Evolutionary conservation across 176 grass and related monocot genomes (phyloP).

Genomic region (Pontederia crassipes): DNA sequence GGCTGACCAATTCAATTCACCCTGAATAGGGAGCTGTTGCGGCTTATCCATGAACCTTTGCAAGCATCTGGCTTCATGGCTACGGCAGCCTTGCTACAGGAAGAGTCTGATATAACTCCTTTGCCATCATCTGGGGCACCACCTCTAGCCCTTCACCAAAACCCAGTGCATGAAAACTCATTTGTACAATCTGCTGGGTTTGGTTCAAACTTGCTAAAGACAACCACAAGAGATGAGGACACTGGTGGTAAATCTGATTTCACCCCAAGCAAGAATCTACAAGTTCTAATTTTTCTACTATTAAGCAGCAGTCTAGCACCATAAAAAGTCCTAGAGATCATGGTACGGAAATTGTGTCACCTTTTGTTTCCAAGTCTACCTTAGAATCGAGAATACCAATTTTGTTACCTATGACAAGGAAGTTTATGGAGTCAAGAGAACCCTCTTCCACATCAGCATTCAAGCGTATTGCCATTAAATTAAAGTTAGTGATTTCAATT

Average conservation of each 20-base stretch:
- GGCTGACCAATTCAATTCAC: no score
- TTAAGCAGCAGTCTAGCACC: slow-evolving; percentile 24
- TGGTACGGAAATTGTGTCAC: slow-evolving; percentile 23
- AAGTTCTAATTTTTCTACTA: background rate
- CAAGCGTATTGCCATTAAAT: slow-evolving; percentile 50
- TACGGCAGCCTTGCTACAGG: slow-evolving; percentile 67
- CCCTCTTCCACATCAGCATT: slow-evolving; percentile 27
- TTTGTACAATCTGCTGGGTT: slow-evolving; percentile 53
- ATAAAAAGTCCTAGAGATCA: slow-evolving; percentile 32
- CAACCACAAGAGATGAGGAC: slow-evolving; percentile 30
- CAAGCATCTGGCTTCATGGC: slow-evolving; percentile 69
- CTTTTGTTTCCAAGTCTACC: slow-evolving; percentile 16
- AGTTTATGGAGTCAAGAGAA: slow-evolving; percentile 51
- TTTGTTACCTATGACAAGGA: slow-evolving; percentile 72
- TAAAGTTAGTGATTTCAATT: no score
- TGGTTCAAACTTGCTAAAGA: slow-evolving; percentile 36
- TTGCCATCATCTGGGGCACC: slow-evolving; percentile 34
- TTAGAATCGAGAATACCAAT: slow-evolving; percentile 56
- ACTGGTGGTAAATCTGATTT: slow-evolving; percentile 37
- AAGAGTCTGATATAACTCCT: slow-evolving; percentile 75
- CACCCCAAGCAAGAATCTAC: slow-evolving; percentile 56
- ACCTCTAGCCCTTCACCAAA: slow-evolving; percentile 49
- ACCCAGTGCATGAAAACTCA: slow-evolving; percentile 42
- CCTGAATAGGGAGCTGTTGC: slow-evolving; percentile 68
- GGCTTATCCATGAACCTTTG: slow-evolving; percentile 92